These are phyloP conservation scores for Rhodotorula taiwanensis DNA, from an alignment of 768 basidiomycete genomes.

Conservation along the genomic window DNA sequence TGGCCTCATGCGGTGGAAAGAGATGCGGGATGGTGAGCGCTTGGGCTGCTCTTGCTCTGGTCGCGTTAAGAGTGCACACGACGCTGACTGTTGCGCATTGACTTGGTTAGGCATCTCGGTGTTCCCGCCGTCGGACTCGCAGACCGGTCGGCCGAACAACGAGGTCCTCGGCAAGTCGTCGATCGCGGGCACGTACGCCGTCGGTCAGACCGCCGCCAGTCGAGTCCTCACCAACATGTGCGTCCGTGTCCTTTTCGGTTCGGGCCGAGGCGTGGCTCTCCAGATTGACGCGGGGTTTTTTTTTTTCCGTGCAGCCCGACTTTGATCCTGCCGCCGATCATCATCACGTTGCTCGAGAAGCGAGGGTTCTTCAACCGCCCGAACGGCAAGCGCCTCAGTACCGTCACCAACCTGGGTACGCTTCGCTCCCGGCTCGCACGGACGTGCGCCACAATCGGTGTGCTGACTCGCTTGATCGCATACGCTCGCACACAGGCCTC, in stretches of 20 bases:
- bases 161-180: constrained; percentile 45
- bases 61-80: no score
- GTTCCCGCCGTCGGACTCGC: constrained; percentile 25
- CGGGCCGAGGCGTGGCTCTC: background rate
- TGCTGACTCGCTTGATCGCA: background rate
- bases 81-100: background rate
- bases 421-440: no score
- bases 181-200: constrained; percentile 46
- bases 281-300: background rate
- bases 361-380: constrained; percentile 45
- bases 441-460: no score
- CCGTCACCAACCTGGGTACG: constrained; percentile 42
- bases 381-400: constrained; percentile 40
- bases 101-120: constrained; percentile 31
- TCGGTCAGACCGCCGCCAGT: constrained; percentile 46
- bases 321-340: constrained; percentile 47
- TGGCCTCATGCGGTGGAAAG: constrained; percentile 45
- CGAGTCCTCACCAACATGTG: constrained; percentile 48
- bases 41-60: no score
- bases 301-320: constrained; percentile 43
- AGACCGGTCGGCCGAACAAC: constrained; percentile 7
- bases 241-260: constrained; percentile 12
- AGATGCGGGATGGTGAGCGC: constrained; percentile 46
- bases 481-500: constrained; percentile 14
- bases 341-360: constrained; percentile 45